These are phyloP conservation scores for Pseudohalonectria lignicola DNA, from an alignment of 2,329 filamentous ascomycete genomes.

Conservation along the genomic window DNA sequence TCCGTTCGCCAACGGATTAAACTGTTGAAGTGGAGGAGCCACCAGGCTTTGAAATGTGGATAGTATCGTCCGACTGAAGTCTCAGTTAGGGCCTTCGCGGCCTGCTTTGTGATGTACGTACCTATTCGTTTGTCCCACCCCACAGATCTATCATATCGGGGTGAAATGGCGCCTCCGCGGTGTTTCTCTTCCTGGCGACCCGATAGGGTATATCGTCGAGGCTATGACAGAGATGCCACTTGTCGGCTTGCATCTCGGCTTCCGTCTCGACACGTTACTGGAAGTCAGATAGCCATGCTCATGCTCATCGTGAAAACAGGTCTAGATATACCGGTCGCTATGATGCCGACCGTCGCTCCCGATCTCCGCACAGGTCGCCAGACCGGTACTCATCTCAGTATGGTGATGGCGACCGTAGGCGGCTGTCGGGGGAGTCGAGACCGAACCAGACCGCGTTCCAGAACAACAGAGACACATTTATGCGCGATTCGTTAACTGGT, in stretches of 20 bases:
- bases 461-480: slow-evolving; percentile 43
- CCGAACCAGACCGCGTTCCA: slow-evolving; percentile 49
- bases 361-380: slow-evolving; percentile 57
- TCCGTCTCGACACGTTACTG: no score
- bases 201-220: no score
- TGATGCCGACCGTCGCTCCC: slow-evolving; percentile 52
- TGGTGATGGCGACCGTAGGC: slow-evolving; percentile 56
- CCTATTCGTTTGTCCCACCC: background rate
- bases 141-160: no score
- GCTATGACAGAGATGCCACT: no score
- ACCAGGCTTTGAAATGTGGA: slow-evolving; percentile 1
- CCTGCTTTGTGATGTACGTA: slow-evolving; percentile 5
- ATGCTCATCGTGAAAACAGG: slow-evolving; percentile 24
- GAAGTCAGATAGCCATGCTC: slow-evolving; percentile 11
- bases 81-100: slow-evolving; percentile 3
- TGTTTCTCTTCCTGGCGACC: no score
- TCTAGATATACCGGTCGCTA: slow-evolving; percentile 49
- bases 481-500: slow-evolving; percentile 38
- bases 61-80: background rate
- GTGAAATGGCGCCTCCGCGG: no score
- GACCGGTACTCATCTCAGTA: slow-evolving; percentile 49
- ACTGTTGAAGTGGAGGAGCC: no score
- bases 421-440: slow-evolving; percentile 49
- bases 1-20: no score
- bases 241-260: no score